Evolutionary conservation across 305 asterid genomes (phyloP), one percentile per base, ranked within the genome.

Genomic region (Rubia tinctorum): DNA sequence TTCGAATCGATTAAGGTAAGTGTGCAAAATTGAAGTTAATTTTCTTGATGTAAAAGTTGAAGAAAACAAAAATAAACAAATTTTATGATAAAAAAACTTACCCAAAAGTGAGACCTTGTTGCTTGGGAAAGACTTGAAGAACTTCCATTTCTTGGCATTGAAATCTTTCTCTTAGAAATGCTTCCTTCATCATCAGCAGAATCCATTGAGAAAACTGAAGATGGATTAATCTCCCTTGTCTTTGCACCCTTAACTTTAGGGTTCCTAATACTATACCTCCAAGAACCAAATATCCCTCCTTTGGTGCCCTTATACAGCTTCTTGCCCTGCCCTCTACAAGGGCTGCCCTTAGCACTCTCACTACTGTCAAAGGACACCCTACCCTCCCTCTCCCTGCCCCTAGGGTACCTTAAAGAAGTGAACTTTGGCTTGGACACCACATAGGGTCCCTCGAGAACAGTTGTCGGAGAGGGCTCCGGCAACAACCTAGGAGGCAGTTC

Each of bases 381-480:
- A 71, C 75, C 79, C 49, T 87, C 90, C 75, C 80, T 70, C 30
- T 27, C 77, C 27, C 69, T 84, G 71, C 39, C 39, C 39, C 39
- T 2, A 45, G 82, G 70, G 71, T 85, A 71, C 66, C 96, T 85
- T 79, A 90, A 89, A 0, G 98, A 84, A 13, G 85, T 82, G 73
- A 87, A 88, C 70, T 76, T 87, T n/a, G 93, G 84, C 59, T 84
- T 84, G 71, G 72, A 81, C 23, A 71, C 17, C 59, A 71, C 56
- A 42, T 81, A 83, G 61, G 95, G 95, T 15, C 96, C 93, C n/a
- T 87, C 98, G 45, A 92, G 86, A 53, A 92, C 92, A 0, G 94
- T 81, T 64, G 86, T 82, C 47, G 95, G 98, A 2, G 96, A 86
- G 65, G 93, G 75, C 17, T 82, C 80, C 11, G 62, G 58, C 59